Conservation (phyloP, 2,329 filamentous ascomycete genomes). For the Cryphonectria nitschkei region DNA sequence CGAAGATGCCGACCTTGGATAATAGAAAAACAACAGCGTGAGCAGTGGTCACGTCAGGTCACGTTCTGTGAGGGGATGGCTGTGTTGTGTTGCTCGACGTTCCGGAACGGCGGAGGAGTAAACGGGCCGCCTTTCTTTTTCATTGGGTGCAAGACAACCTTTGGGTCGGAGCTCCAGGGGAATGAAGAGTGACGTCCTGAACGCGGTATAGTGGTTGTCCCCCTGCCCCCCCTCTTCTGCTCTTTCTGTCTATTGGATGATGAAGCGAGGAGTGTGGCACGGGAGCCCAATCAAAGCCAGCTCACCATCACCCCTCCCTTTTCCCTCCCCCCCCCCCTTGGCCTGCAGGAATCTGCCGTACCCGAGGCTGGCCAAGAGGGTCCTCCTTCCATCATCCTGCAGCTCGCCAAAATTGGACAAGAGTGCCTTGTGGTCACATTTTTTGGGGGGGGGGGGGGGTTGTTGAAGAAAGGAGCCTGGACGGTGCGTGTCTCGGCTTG, state of each 20-base stretch:
- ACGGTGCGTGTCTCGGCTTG: neutral
- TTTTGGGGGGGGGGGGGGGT: too few species aligned
- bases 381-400: neutral
- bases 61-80: conserved; percentile 5
- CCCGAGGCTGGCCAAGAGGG: neutral
- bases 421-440: neutral
- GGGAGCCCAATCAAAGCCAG: neutral
- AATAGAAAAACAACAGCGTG: neutral
- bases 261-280: neutral
- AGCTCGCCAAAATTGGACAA: neutral
- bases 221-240: neutral
- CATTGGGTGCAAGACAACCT: conserved; percentile 3
- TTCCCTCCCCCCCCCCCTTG: neutral
- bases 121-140: conserved; percentile 12
- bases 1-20: neutral
- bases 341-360: neutral
- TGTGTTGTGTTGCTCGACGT: neutral
- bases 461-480: neutral
- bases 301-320: neutral
- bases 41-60: neutral
- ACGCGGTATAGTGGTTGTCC: neutral
- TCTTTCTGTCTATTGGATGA: conserved; percentile 4
- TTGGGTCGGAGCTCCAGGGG: neutral
- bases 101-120: conserved; percentile 1
- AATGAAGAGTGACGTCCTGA: conserved; percentile 1